phyloP scores from a whole-genome alignment of 495 filamentous ascomycete species.

The Gamarada debralockiae region DNA sequence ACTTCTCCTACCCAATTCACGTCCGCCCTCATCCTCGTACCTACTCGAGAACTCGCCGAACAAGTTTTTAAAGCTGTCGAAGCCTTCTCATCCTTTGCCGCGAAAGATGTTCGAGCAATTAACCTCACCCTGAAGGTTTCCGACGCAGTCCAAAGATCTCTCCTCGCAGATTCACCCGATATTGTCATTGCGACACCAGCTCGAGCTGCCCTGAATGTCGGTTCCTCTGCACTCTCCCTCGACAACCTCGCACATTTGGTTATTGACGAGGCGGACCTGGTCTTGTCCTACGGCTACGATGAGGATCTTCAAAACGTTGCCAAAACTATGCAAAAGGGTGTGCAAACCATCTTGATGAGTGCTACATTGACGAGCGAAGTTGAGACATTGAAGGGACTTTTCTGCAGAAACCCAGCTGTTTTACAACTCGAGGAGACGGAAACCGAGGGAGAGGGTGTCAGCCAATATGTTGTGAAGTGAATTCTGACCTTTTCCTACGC shows the following conservation, averaged over 20 bases:
- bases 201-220: conserved; percentile 66
- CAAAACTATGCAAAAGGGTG: conserved; percentile 70
- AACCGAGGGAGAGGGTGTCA: conserved; percentile 66
- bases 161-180: conserved; percentile 85
- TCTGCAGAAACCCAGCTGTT: conserved; percentile 74
- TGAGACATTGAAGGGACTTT: conserved; percentile 77
- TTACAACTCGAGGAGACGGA: conserved; percentile 73
- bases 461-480: conserved; percentile 81
- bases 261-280: conserved; percentile 91
- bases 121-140: conserved; percentile 86
- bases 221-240: conserved; percentile 62
- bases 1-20: conserved; percentile 16
- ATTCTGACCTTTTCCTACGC: conserved; percentile 13
- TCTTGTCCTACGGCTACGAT: conserved; percentile 93
- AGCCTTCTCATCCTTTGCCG: conserved; percentile 74
- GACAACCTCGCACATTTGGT: conserved; percentile 73
- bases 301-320: conserved; percentile 79
- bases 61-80: conserved; percentile 77
- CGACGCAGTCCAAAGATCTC: conserved; percentile 77
- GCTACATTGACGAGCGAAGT: conserved; percentile 87
- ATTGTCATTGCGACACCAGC: conserved; percentile 87
- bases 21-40: conserved; percentile 81
- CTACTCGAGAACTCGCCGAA: conserved; percentile 87
- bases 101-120: conserved; percentile 72
- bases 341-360: conserved; percentile 91